Evolutionary conservation across 805 yeast species (phyloP), one percentile per base, ranked within the genome.

Genomic region (Pichia membranifaciens): DNA sequence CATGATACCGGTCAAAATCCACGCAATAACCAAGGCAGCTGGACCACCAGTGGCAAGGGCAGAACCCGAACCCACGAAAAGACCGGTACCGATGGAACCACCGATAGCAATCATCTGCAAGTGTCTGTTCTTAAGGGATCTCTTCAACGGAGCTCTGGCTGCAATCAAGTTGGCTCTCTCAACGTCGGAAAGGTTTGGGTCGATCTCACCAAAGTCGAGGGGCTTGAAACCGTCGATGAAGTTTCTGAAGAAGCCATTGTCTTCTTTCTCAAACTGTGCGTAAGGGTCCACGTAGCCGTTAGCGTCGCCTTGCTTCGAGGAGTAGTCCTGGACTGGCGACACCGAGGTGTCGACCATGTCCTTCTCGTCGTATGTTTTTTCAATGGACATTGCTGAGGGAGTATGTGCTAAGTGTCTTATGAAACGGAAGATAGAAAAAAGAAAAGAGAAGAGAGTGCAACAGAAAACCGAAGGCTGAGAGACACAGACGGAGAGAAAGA

Each of bases 51-150:
- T 69, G 17, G 73, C 54, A 44, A 85, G 65, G 2, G 86, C 75
- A 16, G 73, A 64, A 50, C 87, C 86, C 2, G 88, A 76, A 59
- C 88, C 87, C 29, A 87, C 84, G 51, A 87, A 79, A 44, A 87
- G 70, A 59, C 93, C 95, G 8, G 91, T 82, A 56, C 95, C 96
- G 55, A 87, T 85, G 50, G 84, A 76, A 38, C 91, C 90, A 54
- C 91, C 93, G 51, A 86, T 71, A 43, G 93, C 89, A 66, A 86
- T 86, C 87, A 84, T 81, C 51, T 82, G 81, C 54, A 86, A 65
- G 61, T 86, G 91, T 59, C 90, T 73, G 38, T 78, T 74, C 56
- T 76, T 79, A 44, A 82, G 69, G 8, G 72, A 61, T 53, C 84
- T 68, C 32, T 73, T 64, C 48, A 75, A 66, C 15, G 81, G 81